Evolutionary conservation across 2,329 filamentous ascomycete genomes (phyloP).

Genomic region (Niveomyces coronatus): DNA sequence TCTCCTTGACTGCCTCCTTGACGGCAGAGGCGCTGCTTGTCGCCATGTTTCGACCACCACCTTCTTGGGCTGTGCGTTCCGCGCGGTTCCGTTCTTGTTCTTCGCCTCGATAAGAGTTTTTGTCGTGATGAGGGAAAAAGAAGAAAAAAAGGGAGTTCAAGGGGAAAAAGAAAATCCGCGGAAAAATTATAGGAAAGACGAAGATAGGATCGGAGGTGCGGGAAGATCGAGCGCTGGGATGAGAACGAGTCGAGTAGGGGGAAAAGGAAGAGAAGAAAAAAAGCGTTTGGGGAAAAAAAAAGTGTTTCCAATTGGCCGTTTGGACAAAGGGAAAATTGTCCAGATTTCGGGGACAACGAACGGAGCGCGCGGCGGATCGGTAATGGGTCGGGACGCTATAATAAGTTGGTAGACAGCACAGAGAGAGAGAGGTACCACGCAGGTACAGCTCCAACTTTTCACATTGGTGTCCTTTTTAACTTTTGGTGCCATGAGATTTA

Average conservation of each 20-base stretch:
- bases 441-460: no score
- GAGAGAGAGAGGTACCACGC: neutral
- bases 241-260: neutral
- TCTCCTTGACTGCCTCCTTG: constrained; percentile 69
- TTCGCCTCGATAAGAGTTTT: no score
- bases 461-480: no score
- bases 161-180: neutral
- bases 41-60: constrained; percentile 24
- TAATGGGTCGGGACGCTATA: constrained; percentile 10
- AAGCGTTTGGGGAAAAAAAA: constrained; percentile 3
- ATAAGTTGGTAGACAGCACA: neutral
- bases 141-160: neutral
- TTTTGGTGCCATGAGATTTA: no score
- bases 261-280: constrained; percentile 1
- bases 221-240: no score
- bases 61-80: no score
- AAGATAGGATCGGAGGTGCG: no score
- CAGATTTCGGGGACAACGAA: constrained; percentile 9
- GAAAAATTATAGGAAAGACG: no score
- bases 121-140: neutral
- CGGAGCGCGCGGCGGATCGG: constrained; percentile 11
- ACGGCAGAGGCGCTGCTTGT: constrained; percentile 37
- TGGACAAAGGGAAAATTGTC: constrained; percentile 1
- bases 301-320: neutral
- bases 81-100: no score